A percentile compares a stretch with the other conserved stretches of the same genome.
Conservation (phyloP, 441 rosid species). For the Theobroma grandiflorum region DNA sequence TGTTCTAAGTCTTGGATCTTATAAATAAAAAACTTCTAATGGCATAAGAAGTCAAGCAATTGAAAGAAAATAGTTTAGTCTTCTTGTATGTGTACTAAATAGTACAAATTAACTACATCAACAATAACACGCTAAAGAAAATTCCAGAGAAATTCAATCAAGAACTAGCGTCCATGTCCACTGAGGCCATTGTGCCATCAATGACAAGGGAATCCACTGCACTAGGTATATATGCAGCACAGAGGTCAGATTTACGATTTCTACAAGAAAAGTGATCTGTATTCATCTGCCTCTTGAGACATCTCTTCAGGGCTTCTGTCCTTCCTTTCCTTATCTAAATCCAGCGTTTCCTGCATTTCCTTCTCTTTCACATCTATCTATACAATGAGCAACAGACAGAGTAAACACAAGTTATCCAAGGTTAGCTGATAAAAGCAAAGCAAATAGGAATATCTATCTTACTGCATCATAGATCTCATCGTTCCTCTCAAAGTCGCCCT, state of each 20-base stretch:
- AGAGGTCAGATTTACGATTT: slow-evolving; percentile 26
- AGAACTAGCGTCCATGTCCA: neutral
- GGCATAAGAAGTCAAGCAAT: too few species aligned
- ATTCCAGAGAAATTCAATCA: slow-evolving; percentile 6
- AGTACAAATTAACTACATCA: neutral
- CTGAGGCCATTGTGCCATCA: neutral
- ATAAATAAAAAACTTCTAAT: too few species aligned
- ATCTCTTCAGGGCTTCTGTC: slow-evolving; percentile 80
- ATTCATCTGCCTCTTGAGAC: slow-evolving; percentile 77
- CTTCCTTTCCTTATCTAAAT: slow-evolving; percentile 79
- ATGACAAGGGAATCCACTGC: neutral
- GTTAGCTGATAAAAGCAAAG: neutral
- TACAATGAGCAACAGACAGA: slow-evolving; percentile 18
- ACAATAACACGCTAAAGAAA: neutral
- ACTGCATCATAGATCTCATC: slow-evolving; percentile 91
- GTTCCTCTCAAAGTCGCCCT: slow-evolving; percentile 82
- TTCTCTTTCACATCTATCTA: slow-evolving; percentile 83
- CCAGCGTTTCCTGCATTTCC: slow-evolving; percentile 71
- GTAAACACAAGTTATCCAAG: neutral
- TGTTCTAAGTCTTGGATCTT: too few species aligned
- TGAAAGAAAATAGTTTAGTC: too few species aligned
- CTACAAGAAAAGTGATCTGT: slow-evolving; percentile 55
- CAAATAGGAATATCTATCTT: slow-evolving; percentile 34
- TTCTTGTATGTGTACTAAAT: too few species aligned
- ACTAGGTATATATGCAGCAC: slow-evolving; percentile 21